phyloP scores from a whole-genome alignment of 495 filamentous ascomycete genomes.

The Tuber magnatum region DNA sequence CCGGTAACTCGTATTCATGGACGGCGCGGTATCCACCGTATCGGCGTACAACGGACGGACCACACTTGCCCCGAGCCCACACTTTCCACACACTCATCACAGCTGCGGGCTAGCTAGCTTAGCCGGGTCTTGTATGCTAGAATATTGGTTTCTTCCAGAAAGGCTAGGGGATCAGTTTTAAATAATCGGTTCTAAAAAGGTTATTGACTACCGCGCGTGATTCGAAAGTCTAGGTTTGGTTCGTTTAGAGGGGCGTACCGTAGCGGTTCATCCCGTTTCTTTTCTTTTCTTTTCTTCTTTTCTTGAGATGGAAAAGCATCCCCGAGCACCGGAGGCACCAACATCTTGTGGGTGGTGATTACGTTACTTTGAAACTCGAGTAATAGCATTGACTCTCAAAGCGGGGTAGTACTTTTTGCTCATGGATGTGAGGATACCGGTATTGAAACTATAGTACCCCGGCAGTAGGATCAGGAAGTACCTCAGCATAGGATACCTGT shows the following conservation, averaged over 20 bases:
- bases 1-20: background rate
- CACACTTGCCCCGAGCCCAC: background rate
- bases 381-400: background rate
- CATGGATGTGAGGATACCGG: background rate
- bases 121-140: background rate
- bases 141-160: constrained; percentile 1
- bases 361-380: background rate
- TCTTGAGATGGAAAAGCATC: background rate
- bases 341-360: background rate
- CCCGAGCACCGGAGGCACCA: background rate
- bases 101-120: background rate
- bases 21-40: background rate
- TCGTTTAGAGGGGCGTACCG: background rate
- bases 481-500: background rate
- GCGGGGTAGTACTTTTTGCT: background rate
- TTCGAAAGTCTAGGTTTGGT: background rate
- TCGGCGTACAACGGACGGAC: background rate
- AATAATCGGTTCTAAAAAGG: background rate
- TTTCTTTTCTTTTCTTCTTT: background rate
- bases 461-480: background rate
- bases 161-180: background rate
- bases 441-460: background rate
- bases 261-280: background rate
- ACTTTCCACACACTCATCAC: background rate
- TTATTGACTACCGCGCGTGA: background rate